These are phyloP conservation scores for Pezicula rhizophila DNA, from an alignment of 2,329 filamentous ascomycete genomes.

Conservation along the genomic window DNA sequence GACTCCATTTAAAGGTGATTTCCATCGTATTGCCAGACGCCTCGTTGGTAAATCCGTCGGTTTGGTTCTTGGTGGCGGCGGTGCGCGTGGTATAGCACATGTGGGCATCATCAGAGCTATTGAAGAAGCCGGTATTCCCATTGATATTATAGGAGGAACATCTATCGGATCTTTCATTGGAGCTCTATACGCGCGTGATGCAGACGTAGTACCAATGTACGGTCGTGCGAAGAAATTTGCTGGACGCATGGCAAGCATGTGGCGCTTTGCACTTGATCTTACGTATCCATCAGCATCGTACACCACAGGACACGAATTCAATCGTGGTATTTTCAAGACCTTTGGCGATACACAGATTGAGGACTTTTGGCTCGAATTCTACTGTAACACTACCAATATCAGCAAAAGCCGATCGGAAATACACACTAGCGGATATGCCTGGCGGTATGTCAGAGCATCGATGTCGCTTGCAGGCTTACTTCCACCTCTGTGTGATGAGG, in stretches of 20 bases:
- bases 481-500: constrained; percentile 92
- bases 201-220: constrained; percentile 94
- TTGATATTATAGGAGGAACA: constrained; percentile 91
- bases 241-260: constrained; percentile 97
- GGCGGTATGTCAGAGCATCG: constrained; percentile 92
- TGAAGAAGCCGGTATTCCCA: constrained; percentile 92
- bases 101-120: constrained; percentile 91
- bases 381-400: constrained; percentile 99
- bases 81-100: constrained; percentile 85
- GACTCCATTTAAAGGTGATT: constrained; percentile 91
- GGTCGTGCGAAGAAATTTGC: constrained; percentile 96
- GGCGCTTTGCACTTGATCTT: constrained; percentile 93
- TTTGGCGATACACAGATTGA: constrained; percentile 97
- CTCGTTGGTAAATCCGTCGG: constrained; percentile 93
- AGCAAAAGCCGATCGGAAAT: constrained; percentile 88
- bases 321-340: constrained; percentile 96
- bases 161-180: constrained; percentile 96
- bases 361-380: constrained; percentile 98
- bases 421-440: constrained; percentile 93
- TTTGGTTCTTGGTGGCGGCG: constrained; percentile 87
- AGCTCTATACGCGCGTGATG: constrained; percentile 89
- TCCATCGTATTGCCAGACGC: constrained; percentile 83
- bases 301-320: constrained; percentile 98
- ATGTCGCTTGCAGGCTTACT: constrained; percentile 94
- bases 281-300: constrained; percentile 97